A percentile compares a stretch with the other conserved stretches of the same genome.
These are phyloP conservation scores for Moesziomyces antarcticus DNA, from an alignment of 1,284 basidiomycete species.

Conservation along the genomic window DNA sequence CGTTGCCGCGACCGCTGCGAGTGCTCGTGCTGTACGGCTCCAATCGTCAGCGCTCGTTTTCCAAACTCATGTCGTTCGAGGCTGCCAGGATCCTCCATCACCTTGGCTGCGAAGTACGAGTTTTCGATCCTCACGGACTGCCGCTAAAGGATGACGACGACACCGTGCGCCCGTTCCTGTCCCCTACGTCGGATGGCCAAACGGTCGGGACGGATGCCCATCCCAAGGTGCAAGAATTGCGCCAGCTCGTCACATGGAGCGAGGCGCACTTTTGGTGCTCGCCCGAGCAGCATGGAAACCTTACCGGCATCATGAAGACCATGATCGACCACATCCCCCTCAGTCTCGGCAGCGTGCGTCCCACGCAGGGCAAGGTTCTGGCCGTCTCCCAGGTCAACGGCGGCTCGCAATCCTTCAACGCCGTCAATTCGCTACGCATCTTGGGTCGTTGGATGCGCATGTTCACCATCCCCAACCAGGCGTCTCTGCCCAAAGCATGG, in stretches of 20 bases:
- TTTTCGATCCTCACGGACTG: conserved; percentile 66
- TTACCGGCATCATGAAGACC: conserved; percentile 69
- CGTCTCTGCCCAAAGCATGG: conserved; percentile 68
- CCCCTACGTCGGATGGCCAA: too few species aligned
- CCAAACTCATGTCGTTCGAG: conserved; percentile 67
- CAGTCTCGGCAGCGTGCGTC: conserved; percentile 66
- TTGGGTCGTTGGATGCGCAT: conserved; percentile 69
- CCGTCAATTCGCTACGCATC: conserved; percentile 67
- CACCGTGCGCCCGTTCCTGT: too few species aligned
- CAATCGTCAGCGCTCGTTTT: conserved; percentile 61
- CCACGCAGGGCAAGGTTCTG: conserved; percentile 62
- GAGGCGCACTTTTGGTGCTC: conserved; percentile 68
- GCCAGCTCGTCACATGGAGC: conserved; percentile 11
- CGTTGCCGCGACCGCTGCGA: conserved; percentile 1
- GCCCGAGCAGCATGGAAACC: conserved; percentile 68
- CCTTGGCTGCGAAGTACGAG: conserved; percentile 67
- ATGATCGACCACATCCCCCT: conserved; percentile 64
- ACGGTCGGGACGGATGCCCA: background rate
- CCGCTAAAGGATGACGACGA: conserved; percentile 67
- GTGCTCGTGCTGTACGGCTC: conserved; percentile 15
- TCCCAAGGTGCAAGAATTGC: conserved; percentile 21
- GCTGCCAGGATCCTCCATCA: conserved; percentile 64
- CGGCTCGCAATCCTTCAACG: conserved; percentile 69
- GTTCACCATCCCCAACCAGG: conserved; percentile 63
- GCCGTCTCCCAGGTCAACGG: conserved; percentile 65